Evolutionary conservation across 306 rosid species (phyloP).

Genomic region (Parietaria judaica): DNA sequence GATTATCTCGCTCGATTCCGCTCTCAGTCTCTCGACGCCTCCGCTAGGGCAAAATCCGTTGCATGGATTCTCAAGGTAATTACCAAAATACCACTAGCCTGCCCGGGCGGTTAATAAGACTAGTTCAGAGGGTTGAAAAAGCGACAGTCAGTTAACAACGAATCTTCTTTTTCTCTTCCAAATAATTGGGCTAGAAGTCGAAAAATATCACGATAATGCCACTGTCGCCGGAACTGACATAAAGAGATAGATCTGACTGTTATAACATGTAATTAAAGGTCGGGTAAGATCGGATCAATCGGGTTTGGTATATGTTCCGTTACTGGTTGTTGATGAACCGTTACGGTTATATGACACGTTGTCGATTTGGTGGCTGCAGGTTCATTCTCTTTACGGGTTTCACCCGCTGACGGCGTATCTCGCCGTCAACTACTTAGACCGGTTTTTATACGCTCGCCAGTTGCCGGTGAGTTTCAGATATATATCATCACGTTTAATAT

Average conservation of each 20-base stretch:
- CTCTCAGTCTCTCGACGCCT: conserved; percentile 52
- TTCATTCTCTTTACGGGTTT: conserved; percentile 57
- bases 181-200: neutral
- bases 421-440: conserved; percentile 90
- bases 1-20: conserved; percentile 58
- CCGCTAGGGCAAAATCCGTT: conserved; percentile 72
- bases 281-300: too few species aligned
- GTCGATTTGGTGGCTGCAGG: conserved; percentile 43
- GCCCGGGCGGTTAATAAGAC: too few species aligned
- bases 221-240: neutral
- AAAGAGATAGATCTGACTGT: conserved; percentile 3
- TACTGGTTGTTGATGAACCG: conserved; percentile 9
- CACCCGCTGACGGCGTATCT: conserved; percentile 95
- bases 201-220: neutral
- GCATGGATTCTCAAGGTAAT: conserved; percentile 98
- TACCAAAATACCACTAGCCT: neutral
- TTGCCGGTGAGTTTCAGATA: conserved; percentile 64
- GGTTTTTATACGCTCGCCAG: conserved; percentile 62
- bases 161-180: too few species aligned
- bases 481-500: neutral
- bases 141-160: too few species aligned
- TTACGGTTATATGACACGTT: neutral
- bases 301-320: conserved; percentile 2
- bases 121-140: too few species aligned
- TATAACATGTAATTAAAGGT: too few species aligned